These are phyloP conservation scores for Ogataea siamensis DNA, from an alignment of 805 yeast species.

Conservation along the genomic window DNA sequence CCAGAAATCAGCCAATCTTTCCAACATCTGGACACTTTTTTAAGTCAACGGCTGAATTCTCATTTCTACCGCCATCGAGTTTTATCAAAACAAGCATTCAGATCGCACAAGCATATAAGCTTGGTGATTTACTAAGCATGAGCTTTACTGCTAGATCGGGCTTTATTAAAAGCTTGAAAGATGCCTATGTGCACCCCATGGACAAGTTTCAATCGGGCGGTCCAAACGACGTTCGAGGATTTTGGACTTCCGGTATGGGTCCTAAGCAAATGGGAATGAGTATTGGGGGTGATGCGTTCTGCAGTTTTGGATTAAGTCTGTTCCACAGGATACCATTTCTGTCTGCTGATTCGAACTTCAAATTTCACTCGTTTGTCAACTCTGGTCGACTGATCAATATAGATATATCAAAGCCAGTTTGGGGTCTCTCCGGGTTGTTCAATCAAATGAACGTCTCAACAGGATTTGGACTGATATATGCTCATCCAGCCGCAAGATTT, in stretches of 20 bases:
- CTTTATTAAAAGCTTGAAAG: conserved; percentile 19
- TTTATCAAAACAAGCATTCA: conserved; percentile 44
- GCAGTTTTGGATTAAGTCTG: conserved; percentile 45
- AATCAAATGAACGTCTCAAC: conserved; percentile 36
- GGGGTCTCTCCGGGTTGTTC: conserved; percentile 7
- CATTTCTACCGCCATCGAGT: conserved; percentile 29
- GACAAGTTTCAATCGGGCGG: conserved; percentile 60
- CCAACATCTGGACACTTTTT: conserved; percentile 42
- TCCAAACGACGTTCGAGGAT: conserved; percentile 56
- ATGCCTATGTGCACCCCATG: conserved; percentile 37
- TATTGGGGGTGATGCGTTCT: conserved; percentile 52
- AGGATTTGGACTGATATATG: conserved; percentile 51
- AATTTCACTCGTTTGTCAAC: conserved; percentile 47
- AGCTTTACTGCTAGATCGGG: conserved; percentile 30
- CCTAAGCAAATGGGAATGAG: conserved; percentile 50
- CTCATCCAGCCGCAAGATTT: conserved; percentile 57
- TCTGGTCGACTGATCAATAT: conserved; percentile 42
- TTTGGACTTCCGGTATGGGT: conserved; percentile 50
- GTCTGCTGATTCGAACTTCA: conserved; percentile 44
- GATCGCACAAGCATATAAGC: conserved; percentile 34
- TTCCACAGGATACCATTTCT: conserved; percentile 43
- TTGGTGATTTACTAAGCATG: conserved; percentile 22
- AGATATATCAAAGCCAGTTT: conserved; percentile 17
- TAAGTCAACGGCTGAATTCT: conserved; percentile 30
- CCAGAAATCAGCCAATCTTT: conserved; percentile 42